Base-by-base conservation (phyloP, 2,329 filamentous ascomycete genomes). In the Elsinoe perseae region DNA sequence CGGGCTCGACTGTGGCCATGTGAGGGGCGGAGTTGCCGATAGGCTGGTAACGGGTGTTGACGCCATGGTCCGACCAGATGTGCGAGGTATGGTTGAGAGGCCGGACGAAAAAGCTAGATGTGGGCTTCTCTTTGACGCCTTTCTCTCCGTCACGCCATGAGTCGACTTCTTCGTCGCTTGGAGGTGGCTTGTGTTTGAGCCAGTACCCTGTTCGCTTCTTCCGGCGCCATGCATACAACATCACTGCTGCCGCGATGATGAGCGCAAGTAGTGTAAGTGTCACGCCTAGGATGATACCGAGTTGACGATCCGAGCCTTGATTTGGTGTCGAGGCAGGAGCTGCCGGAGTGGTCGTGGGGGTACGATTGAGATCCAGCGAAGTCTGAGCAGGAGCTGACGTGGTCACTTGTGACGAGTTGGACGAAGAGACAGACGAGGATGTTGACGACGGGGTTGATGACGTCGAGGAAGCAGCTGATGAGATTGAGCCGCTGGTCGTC, bases 231-330 rank as follows among this genome's bases (percentile, higher is more conserved):
- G 62, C 25, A 36, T 53, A 60, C 58, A 56, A 61, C 6, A 63
- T 36, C 1, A 61, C 43, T 21, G 57, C 57, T 12, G 53, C 42
- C 28, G 56, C 50, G 9, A 63, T 30, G 23, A 50, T 58, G 18
- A 63, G 20, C 0, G 62, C 60, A 9, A 63, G 52, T 5, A 57
- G 54, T 4, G 61, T 58, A 12, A 63, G 56, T 4, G 56, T 57
- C 6, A 62, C 62, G 10, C 62, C 62, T 2, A 63, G 50, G 21
- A 59, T 56, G 27, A 63, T 62, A 5, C 62, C 62, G 2, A 63
- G 46, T 34, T 30, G 48, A 16, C 48, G 48, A 21, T 52, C 48
- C 12, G 48, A 20, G 12, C 30, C 25, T 16, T 44, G 54, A 34
- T 52, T 56, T 3, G 57, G 32, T 1, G 42, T 32, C 16, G 55